A percentile compares a stretch with the other conserved stretches of the same genome.
These are phyloP conservation scores for Pochonia chlamydosporia DNA, from an alignment of 2,329 filamentous ascomycete genomes.

Conservation along the genomic window DNA sequence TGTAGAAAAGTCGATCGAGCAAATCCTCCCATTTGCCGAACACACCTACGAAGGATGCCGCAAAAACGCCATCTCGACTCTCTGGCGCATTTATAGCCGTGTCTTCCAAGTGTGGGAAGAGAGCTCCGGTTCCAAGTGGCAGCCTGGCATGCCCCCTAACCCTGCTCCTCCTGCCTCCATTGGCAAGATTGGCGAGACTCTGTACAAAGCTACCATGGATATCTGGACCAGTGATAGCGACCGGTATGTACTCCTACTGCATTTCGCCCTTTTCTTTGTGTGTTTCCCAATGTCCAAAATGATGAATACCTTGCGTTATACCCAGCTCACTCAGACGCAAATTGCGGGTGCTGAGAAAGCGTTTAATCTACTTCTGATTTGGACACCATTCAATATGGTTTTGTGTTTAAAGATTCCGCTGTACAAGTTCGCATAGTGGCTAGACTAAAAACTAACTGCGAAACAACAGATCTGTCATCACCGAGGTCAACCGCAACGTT, in stretches of 20 bases:
- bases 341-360: constrained; percentile 85
- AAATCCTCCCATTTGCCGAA: constrained; percentile 73
- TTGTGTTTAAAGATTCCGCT: constrained; percentile 11
- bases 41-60: constrained; percentile 91
- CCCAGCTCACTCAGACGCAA: constrained; percentile 99
- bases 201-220: constrained; percentile 76
- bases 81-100: constrained; percentile 90
- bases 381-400: neutral
- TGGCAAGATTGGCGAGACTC: constrained; percentile 76
- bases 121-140: constrained; percentile 70
- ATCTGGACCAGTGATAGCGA: constrained; percentile 89
- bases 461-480: constrained; percentile 67
- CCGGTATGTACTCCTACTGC: constrained; percentile 59
- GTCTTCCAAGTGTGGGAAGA: constrained; percentile 86
- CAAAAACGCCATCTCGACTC: constrained; percentile 82
- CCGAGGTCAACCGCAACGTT: constrained; percentile 91
- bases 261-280: constrained; percentile 9
- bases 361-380: constrained; percentile 36
- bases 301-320: constrained; percentile 92
- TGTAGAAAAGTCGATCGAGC: constrained; percentile 82
- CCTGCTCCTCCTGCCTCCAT: constrained; percentile 73
- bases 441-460: neutral
- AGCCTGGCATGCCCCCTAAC: constrained; percentile 78
- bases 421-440: neutral
- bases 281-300: constrained; percentile 36